phyloP scores from a whole-genome alignment of 768 basidiomycete species.

The Russula abietina region DNA sequence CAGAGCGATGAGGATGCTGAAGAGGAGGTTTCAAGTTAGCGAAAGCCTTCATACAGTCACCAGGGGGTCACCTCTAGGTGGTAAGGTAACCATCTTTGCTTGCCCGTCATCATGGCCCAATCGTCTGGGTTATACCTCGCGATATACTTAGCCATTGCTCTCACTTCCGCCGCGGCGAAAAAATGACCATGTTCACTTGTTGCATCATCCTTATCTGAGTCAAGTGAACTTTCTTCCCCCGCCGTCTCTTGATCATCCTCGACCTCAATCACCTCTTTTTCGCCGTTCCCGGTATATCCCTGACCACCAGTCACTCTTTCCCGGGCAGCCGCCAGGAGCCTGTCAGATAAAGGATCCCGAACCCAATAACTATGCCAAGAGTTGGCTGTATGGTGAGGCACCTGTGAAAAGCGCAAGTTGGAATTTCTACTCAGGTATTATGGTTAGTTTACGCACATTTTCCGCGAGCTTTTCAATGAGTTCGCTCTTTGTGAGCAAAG shows the following conservation, averaged over 20 bases:
- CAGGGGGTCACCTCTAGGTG: conserved; percentile 40
- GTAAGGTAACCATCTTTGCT: conserved; percentile 53
- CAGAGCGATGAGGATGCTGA: conserved; percentile 17
- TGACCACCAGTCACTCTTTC: background rate
- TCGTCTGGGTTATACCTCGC: conserved; percentile 34
- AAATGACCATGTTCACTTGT: conserved; percentile 49
- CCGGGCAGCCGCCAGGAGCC: conserved; percentile 6
- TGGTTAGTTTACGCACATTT: conserved; percentile 39
- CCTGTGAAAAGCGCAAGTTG: conserved; percentile 6
- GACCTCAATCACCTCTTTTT: conserved; percentile 33
- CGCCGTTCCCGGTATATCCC: background rate
- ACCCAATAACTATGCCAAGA: conserved; percentile 20
- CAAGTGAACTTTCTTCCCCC: conserved; percentile 26
- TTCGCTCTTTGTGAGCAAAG: conserved; percentile 46
- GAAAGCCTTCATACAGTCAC: background rate
- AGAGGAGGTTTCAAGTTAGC: background rate
- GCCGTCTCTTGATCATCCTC: conserved; percentile 32
- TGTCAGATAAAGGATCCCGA: conserved; percentile 18
- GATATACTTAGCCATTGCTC: conserved; percentile 54
- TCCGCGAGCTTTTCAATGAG: conserved; percentile 49
- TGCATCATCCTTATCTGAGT: conserved; percentile 31
- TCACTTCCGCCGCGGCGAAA: conserved; percentile 58
- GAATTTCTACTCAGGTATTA: background rate
- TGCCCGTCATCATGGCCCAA: conserved; percentile 39
- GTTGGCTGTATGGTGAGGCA: conserved; percentile 18